Percentiles rank a stretch among this genome's conserved stretches.
Conservation (phyloP, 257 asterid species). For the Solanum chaucha region DNA sequence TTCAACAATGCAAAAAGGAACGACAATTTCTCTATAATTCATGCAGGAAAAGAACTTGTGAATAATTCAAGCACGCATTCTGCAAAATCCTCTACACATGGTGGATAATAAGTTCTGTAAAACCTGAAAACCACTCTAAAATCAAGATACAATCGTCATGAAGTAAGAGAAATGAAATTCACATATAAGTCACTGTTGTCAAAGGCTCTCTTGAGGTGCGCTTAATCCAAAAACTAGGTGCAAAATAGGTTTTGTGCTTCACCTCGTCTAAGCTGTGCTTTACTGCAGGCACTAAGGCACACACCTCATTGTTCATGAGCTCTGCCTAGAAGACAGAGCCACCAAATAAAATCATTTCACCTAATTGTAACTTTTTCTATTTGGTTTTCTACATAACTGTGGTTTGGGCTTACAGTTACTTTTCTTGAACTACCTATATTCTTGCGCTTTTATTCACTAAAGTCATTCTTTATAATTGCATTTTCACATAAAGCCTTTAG, state of each 20-base stretch:
- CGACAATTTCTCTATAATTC: neutral
- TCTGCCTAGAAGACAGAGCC: neutral
- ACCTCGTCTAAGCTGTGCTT: neutral
- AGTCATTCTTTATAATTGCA: neutral
- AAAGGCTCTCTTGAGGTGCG: neutral
- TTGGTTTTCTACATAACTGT: neutral
- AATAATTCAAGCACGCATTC: neutral
- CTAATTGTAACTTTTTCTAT: neutral
- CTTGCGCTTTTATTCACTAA: neutral
- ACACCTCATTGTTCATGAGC: neutral
- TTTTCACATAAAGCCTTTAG: neutral
- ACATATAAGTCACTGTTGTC: neutral
- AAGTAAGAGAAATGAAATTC: neutral
- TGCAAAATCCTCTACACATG: neutral
- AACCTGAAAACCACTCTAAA: neutral
- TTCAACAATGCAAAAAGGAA: neutral
- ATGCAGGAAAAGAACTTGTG: neutral
- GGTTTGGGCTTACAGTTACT: neutral
- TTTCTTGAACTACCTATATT: neutral
- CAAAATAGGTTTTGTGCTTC: neutral
- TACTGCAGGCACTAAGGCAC: neutral
- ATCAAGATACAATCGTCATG: neutral
- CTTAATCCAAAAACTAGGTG: neutral
- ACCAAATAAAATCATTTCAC: neutral
- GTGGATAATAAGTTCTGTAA: neutral